phyloP scores from a whole-genome alignment of 164 flowering plant species.

The Euptelea pleiosperma region DNA sequence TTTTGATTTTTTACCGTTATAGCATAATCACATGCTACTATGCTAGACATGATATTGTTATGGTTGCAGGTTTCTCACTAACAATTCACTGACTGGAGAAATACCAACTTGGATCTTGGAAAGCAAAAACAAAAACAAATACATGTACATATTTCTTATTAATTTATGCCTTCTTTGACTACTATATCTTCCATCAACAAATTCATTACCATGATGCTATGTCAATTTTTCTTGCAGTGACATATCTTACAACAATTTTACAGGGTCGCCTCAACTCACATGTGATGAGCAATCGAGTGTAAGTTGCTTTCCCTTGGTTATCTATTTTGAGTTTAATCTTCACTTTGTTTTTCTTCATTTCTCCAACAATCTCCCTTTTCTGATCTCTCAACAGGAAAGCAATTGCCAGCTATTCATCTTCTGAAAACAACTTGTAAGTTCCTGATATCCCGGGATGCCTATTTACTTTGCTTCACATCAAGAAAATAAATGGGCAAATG shows the following conservation, averaged over 20 bases:
- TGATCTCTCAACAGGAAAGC: conserved; percentile 18
- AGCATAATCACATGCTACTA: too few species aligned
- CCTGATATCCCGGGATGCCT: not conserved
- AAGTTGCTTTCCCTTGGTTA: not conserved
- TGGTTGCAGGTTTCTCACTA: conserved; percentile 6
- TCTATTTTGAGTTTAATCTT: not conserved
- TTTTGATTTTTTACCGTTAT: not conserved
- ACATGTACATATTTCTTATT: not conserved
- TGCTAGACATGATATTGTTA: not conserved
- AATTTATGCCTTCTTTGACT: not conserved
- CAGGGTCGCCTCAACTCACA: not conserved
- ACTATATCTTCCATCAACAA: not conserved
- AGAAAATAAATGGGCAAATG: not conserved
- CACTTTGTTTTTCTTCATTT: not conserved
- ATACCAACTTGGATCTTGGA: not conserved
- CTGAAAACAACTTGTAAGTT: conserved; percentile 7
- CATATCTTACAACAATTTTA: conserved; percentile 20
- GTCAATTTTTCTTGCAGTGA: conserved; percentile 17
- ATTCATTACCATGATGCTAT: not conserved
- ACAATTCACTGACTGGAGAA: conserved; percentile 6
- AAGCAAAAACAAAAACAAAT: not conserved
- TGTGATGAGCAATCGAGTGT: not conserved
- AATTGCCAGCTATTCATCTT: conserved; percentile 13
- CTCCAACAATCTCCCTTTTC: too few species aligned
- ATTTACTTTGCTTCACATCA: not conserved